Conservation (phyloP, 129 eudicot species). For the sunflower (Helianthus annuus) region HanXRQr2.0-SUNRISE NC_035438.2:51089029-51089528, state of each 20-base stretch:
- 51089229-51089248: conserved; percentile 4
- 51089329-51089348: conserved; percentile 13
- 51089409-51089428: conserved; percentile 22
- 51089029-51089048: conserved; percentile 17
- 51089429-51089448: conserved; percentile 63
- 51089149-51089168: conserved; percentile 35
- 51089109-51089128: conserved; percentile 8
- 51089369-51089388: too few species aligned
- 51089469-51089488: conserved; percentile 68
- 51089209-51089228: conserved; percentile 31
- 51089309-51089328: too few species aligned
- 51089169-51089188: conserved; percentile 12
- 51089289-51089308: neutral
- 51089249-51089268: neutral
- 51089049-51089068: neutral
- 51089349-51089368: too few species aligned
- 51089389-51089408: too few species aligned
- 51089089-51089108: conserved; percentile 33
- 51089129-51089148: conserved; percentile 2
- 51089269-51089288: conserved; percentile 26
- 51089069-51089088: neutral
- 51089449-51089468: conserved; percentile 61
- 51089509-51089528: conserved; percentile 19
- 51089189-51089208: neutral
- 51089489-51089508: conserved; percentile 40